Percentiles rank a stretch among this genome's conserved stretches.
These are phyloP conservation scores for Mycosarcoma maydis DNA, from an alignment of 1,284 basidiomycete species.

Conservation along the genomic window DNA sequence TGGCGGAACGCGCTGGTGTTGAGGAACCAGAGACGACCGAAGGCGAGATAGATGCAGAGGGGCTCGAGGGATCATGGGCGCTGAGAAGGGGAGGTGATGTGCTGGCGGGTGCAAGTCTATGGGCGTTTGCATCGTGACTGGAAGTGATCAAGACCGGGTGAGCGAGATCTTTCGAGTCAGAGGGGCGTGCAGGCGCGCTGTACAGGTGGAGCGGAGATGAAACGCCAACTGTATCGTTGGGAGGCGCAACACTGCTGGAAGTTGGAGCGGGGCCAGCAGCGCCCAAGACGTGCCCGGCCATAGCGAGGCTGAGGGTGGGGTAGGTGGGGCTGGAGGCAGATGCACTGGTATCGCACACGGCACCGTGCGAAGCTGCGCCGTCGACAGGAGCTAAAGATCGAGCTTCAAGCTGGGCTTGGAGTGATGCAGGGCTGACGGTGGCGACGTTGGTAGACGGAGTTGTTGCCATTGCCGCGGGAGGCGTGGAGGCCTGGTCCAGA, in stretches of 20 bases:
- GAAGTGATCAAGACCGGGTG: constrained; percentile 27
- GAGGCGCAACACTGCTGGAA: background rate
- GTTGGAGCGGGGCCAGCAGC: constrained; percentile 6
- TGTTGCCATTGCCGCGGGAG: background rate
- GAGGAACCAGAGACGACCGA: constrained; percentile 37
- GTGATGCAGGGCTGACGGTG: background rate
- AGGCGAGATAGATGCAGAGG: constrained; percentile 24
- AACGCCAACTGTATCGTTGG: background rate
- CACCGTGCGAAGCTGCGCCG: background rate
- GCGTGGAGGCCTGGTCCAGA: background rate
- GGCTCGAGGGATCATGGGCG: constrained; percentile 11
- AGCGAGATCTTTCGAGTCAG: constrained; percentile 34
- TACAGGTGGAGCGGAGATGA: constrained; percentile 17
- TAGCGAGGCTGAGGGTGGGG: constrained; percentile 25
- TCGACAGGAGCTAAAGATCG: background rate
- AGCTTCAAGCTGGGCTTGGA: background rate
- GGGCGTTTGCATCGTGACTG: background rate
- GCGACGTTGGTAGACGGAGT: background rate
- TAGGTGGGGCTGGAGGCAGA: constrained; percentile 13
- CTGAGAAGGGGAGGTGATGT: constrained; percentile 19
- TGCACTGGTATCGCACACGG: constrained; percentile 2
- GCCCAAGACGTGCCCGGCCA: constrained; percentile 27
- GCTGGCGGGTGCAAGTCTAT: background rate
- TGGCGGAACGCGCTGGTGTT: constrained; percentile 24
- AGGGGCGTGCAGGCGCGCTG: constrained; percentile 31